Conservation (phyloP, 179 eudicot genomes). For the Beta lomatogona region DNA sequence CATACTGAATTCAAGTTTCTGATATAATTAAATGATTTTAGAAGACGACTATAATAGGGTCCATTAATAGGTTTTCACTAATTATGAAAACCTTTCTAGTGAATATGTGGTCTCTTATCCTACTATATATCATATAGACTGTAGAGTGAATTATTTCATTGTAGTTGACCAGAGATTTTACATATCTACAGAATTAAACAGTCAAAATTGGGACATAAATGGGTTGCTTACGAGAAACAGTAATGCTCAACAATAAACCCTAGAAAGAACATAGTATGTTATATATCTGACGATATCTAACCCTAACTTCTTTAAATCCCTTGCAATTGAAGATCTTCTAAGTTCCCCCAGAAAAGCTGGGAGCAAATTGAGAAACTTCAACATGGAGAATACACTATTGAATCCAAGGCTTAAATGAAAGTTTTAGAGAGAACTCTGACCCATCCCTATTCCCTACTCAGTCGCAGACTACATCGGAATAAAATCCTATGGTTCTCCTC, state of each 20-base stretch:
- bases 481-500: slow-evolving; percentile 89
- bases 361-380: slow-evolving; percentile 2
- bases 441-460: slow-evolving; percentile 31
- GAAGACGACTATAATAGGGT: too few relatives aligned
- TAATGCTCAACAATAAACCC: neutral
- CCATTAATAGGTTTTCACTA: too few relatives aligned
- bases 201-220: neutral
- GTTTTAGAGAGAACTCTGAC: neutral
- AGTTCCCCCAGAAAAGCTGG: slow-evolving; percentile 4
- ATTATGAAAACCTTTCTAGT: too few relatives aligned
- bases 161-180: neutral
- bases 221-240: neutral
- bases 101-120: too few relatives aligned
- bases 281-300: slow-evolving; percentile 5
- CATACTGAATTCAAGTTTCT: neutral
- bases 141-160: neutral
- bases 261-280: neutral
- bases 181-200: neutral
- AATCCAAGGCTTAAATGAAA: neutral
- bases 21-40: too few relatives aligned
- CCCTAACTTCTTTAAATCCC: neutral
- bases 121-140: neutral
- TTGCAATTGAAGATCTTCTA: slow-evolving; percentile 7
- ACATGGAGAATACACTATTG: neutral
- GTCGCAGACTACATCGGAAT: slow-evolving; percentile 83